These are phyloP conservation scores for Thermomucor indicae-seudaticae DNA, from an alignment of 371 early-diverging fungal species.

Conservation along the genomic window DNA sequence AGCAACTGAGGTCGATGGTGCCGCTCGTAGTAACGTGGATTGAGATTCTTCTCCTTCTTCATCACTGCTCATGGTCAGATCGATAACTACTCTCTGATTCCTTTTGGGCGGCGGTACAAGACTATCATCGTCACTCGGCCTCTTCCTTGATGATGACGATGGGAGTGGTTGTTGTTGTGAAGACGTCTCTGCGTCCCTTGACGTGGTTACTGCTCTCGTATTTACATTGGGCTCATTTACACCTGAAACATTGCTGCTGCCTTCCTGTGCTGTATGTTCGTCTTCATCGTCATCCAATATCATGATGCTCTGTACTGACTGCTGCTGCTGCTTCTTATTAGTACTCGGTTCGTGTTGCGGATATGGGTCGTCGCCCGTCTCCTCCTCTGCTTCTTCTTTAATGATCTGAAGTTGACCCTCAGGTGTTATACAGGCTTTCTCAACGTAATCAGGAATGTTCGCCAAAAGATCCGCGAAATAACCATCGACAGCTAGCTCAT, in stretches of 20 bases:
- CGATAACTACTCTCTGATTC: constrained; percentile 46
- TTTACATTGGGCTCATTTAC: background rate
- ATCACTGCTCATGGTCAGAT: constrained; percentile 63
- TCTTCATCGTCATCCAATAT: constrained; percentile 18
- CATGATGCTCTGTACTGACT: background rate
- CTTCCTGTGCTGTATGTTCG: background rate
- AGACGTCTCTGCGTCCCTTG: constrained; percentile 3
- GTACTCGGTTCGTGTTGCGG: constrained; percentile 12
- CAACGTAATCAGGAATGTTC: constrained; percentile 39
- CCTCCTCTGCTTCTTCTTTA: constrained; percentile 13
- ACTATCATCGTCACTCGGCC: background rate
- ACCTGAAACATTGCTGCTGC: background rate
- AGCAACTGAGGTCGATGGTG: background rate
- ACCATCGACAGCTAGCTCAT: constrained; percentile 62
- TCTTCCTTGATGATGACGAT: too few species aligned
- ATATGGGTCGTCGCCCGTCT: background rate
- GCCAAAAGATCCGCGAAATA: constrained; percentile 64
- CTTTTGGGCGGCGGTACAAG: constrained; percentile 3
- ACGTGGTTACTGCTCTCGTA: constrained; percentile 5
- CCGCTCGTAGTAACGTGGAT: background rate
- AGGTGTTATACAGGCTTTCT: constrained; percentile 58
- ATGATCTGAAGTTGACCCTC: constrained; percentile 53
- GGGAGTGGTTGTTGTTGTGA: background rate
- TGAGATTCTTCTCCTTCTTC: constrained; percentile 43
- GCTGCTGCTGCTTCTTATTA: constrained; percentile 13